phyloP scores from a whole-genome alignment of 2,329 filamentous ascomycete genomes.

The Daldinia eschscholtzii region DNA sequence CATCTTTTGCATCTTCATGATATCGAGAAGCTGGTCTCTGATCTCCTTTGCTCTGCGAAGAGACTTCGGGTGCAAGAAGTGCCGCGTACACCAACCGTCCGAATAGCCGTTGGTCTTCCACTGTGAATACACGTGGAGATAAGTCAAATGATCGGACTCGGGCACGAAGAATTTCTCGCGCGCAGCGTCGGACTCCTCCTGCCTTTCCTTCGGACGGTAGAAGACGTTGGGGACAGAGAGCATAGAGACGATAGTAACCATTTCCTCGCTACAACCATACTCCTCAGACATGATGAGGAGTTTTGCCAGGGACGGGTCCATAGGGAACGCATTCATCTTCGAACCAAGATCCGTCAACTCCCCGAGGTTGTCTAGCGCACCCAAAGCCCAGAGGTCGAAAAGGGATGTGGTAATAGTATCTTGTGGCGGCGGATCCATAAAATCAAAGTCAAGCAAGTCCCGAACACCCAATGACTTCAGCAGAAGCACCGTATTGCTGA shows the following conservation, averaged over 20 bases:
- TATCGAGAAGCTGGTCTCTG: constrained; percentile 90
- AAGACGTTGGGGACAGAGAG: constrained; percentile 96
- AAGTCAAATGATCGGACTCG: constrained; percentile 95
- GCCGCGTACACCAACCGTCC: constrained; percentile 91
- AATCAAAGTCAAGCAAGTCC: constrained; percentile 95
- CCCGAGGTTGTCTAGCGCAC: constrained; percentile 92
- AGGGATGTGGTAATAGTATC: constrained; percentile 97
- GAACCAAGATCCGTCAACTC: constrained; percentile 88
- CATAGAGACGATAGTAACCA: constrained; percentile 99
- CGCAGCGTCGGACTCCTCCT: constrained; percentile 95
- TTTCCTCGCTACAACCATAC: constrained; percentile 95
- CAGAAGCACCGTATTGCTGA: constrained; percentile 93
- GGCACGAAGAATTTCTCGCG: constrained; percentile 99
- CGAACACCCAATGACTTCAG: constrained; percentile 95
- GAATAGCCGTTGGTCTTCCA: constrained; percentile 93
- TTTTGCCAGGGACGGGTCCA: constrained; percentile 96
- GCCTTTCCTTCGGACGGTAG: constrained; percentile 94
- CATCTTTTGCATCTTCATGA: constrained; percentile 96
- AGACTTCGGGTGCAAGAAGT: constrained; percentile 96
- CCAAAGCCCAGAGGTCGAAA: constrained; percentile 96
- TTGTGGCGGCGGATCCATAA: constrained; percentile 98
- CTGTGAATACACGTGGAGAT: constrained; percentile 94
- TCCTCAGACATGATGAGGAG: constrained; percentile 91
- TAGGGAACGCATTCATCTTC: constrained; percentile 97
- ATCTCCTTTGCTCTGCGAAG: constrained; percentile 93